A percentile compares a stretch with the other conserved stretches of the same genome.
Conservation (phyloP, 2,329 filamentous ascomycete genomes). For the Microthyrium microscopicum region DNA sequence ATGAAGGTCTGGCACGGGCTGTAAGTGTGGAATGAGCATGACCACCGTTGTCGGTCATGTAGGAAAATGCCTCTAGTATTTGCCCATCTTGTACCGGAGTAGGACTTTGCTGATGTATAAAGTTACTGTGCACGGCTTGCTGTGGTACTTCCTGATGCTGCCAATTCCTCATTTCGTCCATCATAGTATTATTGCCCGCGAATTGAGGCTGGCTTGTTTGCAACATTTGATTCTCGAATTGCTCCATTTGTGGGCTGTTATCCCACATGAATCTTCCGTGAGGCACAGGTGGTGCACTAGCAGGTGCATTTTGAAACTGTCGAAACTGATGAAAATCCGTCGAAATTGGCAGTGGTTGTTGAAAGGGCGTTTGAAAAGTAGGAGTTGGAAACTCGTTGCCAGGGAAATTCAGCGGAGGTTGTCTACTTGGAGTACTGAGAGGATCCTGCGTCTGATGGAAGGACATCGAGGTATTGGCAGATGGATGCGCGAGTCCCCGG, state of each 20-base stretch:
- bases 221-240: too few relatives aligned
- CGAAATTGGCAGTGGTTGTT: conserved; percentile 39
- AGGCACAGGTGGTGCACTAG: conserved; percentile 39
- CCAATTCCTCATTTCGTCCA: neutral
- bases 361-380: conserved; percentile 22
- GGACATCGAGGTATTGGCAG: conserved; percentile 26
- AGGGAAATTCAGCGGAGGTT: conserved; percentile 10
- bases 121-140: too few relatives aligned
- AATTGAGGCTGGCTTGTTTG: too few relatives aligned
- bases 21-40: too few relatives aligned
- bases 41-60: too few relatives aligned
- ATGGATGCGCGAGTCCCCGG: too few relatives aligned
- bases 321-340: conserved; percentile 39
- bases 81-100: too few relatives aligned
- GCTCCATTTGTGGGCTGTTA: conserved; percentile 6
- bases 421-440: conserved; percentile 17
- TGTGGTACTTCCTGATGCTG: neutral
- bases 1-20: conserved; percentile 18
- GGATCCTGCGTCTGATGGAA: conserved; percentile 17
- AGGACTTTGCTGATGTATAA: too few relatives aligned
- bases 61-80: too few relatives aligned
- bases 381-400: too few relatives aligned
- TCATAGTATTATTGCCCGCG: too few relatives aligned
- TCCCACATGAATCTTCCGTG: conserved; percentile 26
- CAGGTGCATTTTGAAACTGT: conserved; percentile 33